Percentiles rank a stretch among this genome's conserved stretches.
These are phyloP conservation scores for Telfairia occidentalis DNA, from an alignment of 331 rosid species.

Conservation along the genomic window DNA sequence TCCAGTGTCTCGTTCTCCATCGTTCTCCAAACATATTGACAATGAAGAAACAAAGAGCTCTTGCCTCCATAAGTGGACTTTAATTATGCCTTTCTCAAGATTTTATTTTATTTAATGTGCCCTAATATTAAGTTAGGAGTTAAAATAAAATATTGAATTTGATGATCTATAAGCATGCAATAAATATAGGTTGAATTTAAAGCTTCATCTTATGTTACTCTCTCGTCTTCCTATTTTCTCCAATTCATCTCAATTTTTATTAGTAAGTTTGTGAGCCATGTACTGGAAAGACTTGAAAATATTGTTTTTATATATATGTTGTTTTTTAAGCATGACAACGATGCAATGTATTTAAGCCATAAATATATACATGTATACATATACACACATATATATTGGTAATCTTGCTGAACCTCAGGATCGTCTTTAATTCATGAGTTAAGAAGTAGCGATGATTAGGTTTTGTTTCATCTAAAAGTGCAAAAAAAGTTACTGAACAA, in stretches of 20 bases:
- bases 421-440: neutral
- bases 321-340: neutral
- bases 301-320: neutral
- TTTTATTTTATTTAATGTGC: neutral
- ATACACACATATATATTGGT: neutral
- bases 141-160: neutral
- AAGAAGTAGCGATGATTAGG: neutral
- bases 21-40: conserved; percentile 49
- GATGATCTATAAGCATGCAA: too few relatives aligned
- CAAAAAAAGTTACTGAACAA: neutral
- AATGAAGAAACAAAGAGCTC: conserved; percentile 42
- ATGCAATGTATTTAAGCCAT: neutral
- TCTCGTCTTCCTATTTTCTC: neutral
- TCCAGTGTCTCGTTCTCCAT: conserved; percentile 24
- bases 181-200: neutral
- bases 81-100: neutral
- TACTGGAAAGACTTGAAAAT: neutral
- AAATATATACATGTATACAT: neutral
- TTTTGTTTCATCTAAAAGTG: neutral
- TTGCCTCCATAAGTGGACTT: conserved; percentile 52
- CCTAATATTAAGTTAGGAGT: neutral
- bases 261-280: neutral
- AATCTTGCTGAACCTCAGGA: neutral
- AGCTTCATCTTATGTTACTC: neutral
- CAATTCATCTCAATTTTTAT: neutral